Conservation (phyloP, 495 filamentous ascomycete genomes). For the Margaritispora aquatica region DNA sequence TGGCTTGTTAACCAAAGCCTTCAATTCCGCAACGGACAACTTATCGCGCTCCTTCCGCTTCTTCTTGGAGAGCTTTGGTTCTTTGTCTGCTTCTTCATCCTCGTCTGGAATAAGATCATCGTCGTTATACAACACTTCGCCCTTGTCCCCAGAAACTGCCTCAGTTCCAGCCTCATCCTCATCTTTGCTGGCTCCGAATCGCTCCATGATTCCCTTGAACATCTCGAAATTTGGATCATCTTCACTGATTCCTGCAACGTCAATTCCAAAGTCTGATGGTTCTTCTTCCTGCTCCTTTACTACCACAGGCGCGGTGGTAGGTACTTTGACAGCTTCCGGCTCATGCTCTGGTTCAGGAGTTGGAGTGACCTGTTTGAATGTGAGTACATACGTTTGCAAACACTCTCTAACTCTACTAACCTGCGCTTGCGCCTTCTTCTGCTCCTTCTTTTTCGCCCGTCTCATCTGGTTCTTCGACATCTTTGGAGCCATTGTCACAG, state of each 20-base stretch:
- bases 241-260: constrained; percentile 41
- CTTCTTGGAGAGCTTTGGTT: constrained; percentile 80
- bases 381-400: constrained; percentile 21
- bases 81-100: constrained; percentile 64
- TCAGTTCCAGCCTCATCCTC: constrained; percentile 58
- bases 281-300: constrained; percentile 26
- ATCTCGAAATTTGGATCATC: constrained; percentile 75
- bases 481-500: constrained; percentile 52
- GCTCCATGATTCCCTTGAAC: constrained; percentile 73
- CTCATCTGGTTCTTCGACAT: constrained; percentile 79
- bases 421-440: constrained; percentile 51
- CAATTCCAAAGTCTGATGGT: constrained; percentile 27
- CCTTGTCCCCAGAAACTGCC: constrained; percentile 56
- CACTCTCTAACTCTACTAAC: constrained; percentile 12
- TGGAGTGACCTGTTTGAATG: constrained; percentile 14
- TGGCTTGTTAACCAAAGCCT: constrained; percentile 83
- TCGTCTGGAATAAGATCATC: constrained; percentile 86
- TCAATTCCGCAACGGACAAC: constrained; percentile 89
- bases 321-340: constrained; percentile 16
- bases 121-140: constrained; percentile 78
- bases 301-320: constrained; percentile 8
- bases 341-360: constrained; percentile 25
- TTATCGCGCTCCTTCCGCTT: constrained; percentile 85
- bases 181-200: constrained; percentile 56
- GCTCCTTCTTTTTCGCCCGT: constrained; percentile 84